Evolutionary conservation across 106 monocot genomes (phyloP).

Genomic region (Allium sativum): DNA sequence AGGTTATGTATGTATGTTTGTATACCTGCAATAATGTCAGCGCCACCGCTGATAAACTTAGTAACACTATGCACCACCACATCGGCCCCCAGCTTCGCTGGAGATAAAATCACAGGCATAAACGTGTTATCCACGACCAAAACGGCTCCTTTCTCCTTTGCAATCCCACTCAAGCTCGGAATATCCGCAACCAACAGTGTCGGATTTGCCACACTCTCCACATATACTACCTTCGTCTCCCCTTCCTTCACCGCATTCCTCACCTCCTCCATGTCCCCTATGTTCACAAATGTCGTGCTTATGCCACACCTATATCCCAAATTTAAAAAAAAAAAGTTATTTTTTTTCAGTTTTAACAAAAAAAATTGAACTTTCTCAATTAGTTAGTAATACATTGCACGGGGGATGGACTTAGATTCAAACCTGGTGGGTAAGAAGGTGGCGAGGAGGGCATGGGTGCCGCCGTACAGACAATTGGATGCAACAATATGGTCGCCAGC

Average conservation of each 20-base stretch:
- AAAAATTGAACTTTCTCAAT: too few relatives aligned
- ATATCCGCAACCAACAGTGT: slow-evolving; percentile 74
- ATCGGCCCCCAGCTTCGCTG: slow-evolving; percentile 79
- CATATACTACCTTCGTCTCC: slow-evolving; percentile 69
- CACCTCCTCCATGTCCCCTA: slow-evolving; percentile 36
- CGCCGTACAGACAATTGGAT: slow-evolving; percentile 83
- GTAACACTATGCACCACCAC: slow-evolving; percentile 89
- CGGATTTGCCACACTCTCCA: slow-evolving; percentile 78
- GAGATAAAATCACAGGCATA: slow-evolving; percentile 86
- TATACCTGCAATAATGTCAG: slow-evolving; percentile 84
- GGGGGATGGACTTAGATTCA: too few relatives aligned
- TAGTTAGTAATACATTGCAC: too few relatives aligned
- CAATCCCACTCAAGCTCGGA: slow-evolving; percentile 36
- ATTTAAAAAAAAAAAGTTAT: too few relatives aligned
- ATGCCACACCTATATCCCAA: slow-evolving; percentile 33
- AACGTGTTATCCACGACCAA: slow-evolving; percentile 94
- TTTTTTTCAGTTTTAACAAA: too few relatives aligned
- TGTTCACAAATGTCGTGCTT: slow-evolving; percentile 57
- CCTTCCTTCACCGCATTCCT: slow-evolving; percentile 40
- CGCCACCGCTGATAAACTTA: slow-evolving; percentile 92
- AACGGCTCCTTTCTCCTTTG: slow-evolving; percentile 66
- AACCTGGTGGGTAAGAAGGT: slow-evolving; percentile 21
- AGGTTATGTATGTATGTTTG: too few relatives aligned
- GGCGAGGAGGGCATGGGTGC: slow-evolving; percentile 75
- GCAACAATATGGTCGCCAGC: slow-evolving; percentile 83